phyloP scores from a whole-genome alignment of 495 filamentous ascomycete species.

The Niebla homalea region DNA sequence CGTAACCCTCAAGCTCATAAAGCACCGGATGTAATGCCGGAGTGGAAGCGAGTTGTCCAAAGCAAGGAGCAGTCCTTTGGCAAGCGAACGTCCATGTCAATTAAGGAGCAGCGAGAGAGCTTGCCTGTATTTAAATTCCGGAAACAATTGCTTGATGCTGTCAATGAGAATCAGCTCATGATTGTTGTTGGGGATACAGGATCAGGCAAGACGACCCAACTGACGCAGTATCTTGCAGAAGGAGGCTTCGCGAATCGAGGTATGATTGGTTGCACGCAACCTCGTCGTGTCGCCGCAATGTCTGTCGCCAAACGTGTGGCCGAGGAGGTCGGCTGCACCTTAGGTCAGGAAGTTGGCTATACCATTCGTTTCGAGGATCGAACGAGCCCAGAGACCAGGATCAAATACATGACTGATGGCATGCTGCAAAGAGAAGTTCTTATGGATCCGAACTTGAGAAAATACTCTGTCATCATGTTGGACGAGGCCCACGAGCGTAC shows the following conservation, averaged over 20 bases:
- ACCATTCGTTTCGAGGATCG: slow-evolving; percentile 96
- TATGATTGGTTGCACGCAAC: slow-evolving; percentile 95
- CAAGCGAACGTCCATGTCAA: slow-evolving; percentile 78
- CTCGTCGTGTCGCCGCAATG: slow-evolving; percentile 93
- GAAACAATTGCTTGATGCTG: slow-evolving; percentile 75
- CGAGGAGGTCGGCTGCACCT: slow-evolving; percentile 84
- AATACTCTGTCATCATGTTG: slow-evolving; percentile 94
- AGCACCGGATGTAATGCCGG: slow-evolving; percentile 58
- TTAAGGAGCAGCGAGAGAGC: slow-evolving; percentile 87
- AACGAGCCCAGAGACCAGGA: slow-evolving; percentile 76
- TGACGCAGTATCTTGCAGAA: slow-evolving; percentile 91
- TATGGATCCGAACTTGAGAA: slow-evolving; percentile 70
- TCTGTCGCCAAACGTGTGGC: slow-evolving; percentile 93
- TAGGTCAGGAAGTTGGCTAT: slow-evolving; percentile 91
- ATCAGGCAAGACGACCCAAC: slow-evolving; percentile 91
- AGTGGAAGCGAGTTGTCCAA: slow-evolving; percentile 82
- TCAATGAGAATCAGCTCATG: slow-evolving; percentile 74
- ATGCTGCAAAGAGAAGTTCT: slow-evolving; percentile 95
- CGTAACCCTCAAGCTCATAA: slow-evolving; percentile 42
- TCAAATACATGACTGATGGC: slow-evolving; percentile 99
- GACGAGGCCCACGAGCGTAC: slow-evolving; percentile 98
- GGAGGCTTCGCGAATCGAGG: slow-evolving; percentile 79
- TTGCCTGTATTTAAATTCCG: slow-evolving; percentile 87
- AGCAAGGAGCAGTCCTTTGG: slow-evolving; percentile 74
- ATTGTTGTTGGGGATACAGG: slow-evolving; percentile 98